phyloP scores from a whole-genome alignment of 2,329 filamentous ascomycete genomes.

The Neonectria magnoliae region DNA sequence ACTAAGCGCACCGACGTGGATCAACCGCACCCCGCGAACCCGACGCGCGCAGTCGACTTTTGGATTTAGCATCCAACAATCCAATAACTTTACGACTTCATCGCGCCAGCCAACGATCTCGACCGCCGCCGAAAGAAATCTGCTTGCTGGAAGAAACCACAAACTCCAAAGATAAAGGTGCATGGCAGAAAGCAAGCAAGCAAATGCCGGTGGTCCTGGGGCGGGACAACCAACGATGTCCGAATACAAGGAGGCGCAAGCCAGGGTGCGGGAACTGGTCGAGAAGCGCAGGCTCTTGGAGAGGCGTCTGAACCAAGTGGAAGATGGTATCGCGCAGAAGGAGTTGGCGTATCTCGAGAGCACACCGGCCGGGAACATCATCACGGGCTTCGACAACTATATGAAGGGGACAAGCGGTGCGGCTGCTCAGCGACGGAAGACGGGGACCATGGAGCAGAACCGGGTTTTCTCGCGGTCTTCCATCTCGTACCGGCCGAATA shows the following conservation, averaged over 20 bases:
- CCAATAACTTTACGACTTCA: slow-evolving; percentile 12
- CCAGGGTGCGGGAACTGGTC: slow-evolving; percentile 58
- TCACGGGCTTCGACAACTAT: slow-evolving; percentile 97
- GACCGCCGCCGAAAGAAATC: background rate
- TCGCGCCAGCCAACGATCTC: background rate
- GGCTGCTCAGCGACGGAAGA: slow-evolving; percentile 71
- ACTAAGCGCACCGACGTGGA: slow-evolving; percentile 7
- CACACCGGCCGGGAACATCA: slow-evolving; percentile 90
- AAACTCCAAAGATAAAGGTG: slow-evolving; percentile 2
- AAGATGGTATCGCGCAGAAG: slow-evolving; percentile 85
- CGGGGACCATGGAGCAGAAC: slow-evolving; percentile 73
- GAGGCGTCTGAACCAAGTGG: slow-evolving; percentile 56
- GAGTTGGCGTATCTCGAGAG: slow-evolving; percentile 92
- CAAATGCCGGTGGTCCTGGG: slow-evolving; percentile 33
- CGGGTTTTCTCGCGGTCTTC: slow-evolving; percentile 77
- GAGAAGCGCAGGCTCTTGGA: slow-evolving; percentile 54
- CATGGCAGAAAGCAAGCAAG: slow-evolving; percentile 50
- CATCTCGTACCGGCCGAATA: slow-evolving; percentile 66
- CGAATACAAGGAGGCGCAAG: slow-evolving; percentile 62
- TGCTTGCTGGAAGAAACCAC: background rate
- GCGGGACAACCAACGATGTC: slow-evolving; percentile 51
- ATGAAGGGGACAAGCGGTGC: slow-evolving; percentile 84
- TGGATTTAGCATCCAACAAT: background rate
- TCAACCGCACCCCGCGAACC: slow-evolving; percentile 25
- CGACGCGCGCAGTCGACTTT: slow-evolving; percentile 13